Conservation (phyloP, 805 yeast species). For the Sporopachydermia quercuum region DNA sequence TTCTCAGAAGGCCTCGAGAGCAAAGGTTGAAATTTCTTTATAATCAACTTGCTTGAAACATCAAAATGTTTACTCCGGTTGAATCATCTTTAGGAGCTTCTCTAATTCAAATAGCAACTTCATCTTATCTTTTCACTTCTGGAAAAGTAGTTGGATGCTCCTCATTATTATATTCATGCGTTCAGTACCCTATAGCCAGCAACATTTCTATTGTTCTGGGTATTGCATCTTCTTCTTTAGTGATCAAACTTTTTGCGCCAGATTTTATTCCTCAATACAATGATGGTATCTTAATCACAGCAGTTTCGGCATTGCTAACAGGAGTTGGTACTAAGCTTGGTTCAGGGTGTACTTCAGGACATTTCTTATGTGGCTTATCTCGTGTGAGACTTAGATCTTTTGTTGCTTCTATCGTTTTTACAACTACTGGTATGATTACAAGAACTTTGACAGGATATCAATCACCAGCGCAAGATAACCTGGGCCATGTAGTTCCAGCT, state of each 20-base stretch:
- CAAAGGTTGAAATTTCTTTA: no score
- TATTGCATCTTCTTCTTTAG: slow-evolving; percentile 16
- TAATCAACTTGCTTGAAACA: not conserved
- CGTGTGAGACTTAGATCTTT: slow-evolving; percentile 29
- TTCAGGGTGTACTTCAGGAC: slow-evolving; percentile 41
- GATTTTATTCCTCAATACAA: slow-evolving; percentile 16
- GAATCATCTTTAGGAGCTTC: slow-evolving; percentile 31
- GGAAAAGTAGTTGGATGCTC: slow-evolving; percentile 36
- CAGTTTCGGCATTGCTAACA: slow-evolving; percentile 15
- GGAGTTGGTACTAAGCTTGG: slow-evolving; percentile 35
- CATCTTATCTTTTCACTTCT: slow-evolving; percentile 23
- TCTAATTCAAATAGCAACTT: slow-evolving; percentile 30
- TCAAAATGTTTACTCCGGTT: slow-evolving; percentile 28
- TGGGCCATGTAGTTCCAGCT: not conserved
- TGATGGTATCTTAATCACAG: not conserved
- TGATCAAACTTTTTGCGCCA: slow-evolving; percentile 15
- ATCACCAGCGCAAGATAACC: not conserved
- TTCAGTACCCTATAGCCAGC: slow-evolving; percentile 14
- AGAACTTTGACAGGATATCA: slow-evolving; percentile 3
- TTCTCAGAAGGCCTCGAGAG: no score
- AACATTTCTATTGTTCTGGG: slow-evolving; percentile 23
- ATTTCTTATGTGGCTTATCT: slow-evolving; percentile 36
- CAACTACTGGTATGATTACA: slow-evolving; percentile 19
- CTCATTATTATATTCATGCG: slow-evolving; percentile 22
- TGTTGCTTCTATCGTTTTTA: slow-evolving; percentile 28